phyloP scores from a whole-genome alignment of 805 yeast species.

The Kregervanrija fluxuum region DNA sequence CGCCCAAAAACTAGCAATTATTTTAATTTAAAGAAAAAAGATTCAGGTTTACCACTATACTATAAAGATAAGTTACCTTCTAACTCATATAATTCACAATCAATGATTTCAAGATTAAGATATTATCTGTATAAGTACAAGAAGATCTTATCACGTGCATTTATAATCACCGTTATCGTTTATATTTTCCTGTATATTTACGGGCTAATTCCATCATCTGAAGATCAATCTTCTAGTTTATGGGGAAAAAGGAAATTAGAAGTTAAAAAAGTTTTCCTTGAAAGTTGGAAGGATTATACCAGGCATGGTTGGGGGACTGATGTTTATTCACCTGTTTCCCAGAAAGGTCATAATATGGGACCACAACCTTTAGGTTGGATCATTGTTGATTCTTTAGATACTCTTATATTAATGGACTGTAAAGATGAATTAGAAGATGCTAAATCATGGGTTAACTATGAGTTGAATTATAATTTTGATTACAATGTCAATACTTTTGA shows the following conservation, averaged over 20 bases:
- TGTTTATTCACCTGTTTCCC: constrained; percentile 61
- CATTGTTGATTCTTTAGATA: constrained; percentile 81
- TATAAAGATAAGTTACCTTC: constrained; percentile 41
- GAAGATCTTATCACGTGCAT: too few relatives aligned
- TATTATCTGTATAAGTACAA: too few relatives aligned
- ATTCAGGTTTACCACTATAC: constrained; percentile 34
- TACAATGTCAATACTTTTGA: constrained; percentile 79
- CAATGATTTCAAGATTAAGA: too few relatives aligned
- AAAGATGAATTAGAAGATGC: constrained; percentile 57
- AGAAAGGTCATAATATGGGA: constrained; percentile 67
- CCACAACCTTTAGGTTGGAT: constrained; percentile 86
- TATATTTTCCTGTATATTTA: background rate
- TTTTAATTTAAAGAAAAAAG: constrained; percentile 7
- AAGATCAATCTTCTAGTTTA: constrained; percentile 4
- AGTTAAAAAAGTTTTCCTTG: constrained; percentile 62
- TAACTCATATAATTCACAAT: constrained; percentile 8
- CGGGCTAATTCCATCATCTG: background rate
- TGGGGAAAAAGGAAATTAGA: constrained; percentile 48
- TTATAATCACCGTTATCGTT: too few relatives aligned
- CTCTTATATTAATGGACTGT: constrained; percentile 70
- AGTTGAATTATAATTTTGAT: constrained; percentile 63
- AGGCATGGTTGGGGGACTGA: constrained; percentile 81
- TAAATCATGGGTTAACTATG: constrained; percentile 65
- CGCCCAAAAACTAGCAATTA: constrained; percentile 7
- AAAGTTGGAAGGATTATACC: constrained; percentile 73